These are phyloP conservation scores for Populus tomentosa DNA, from an alignment of 441 rosid genomes.

Conservation along the genomic window DNA sequence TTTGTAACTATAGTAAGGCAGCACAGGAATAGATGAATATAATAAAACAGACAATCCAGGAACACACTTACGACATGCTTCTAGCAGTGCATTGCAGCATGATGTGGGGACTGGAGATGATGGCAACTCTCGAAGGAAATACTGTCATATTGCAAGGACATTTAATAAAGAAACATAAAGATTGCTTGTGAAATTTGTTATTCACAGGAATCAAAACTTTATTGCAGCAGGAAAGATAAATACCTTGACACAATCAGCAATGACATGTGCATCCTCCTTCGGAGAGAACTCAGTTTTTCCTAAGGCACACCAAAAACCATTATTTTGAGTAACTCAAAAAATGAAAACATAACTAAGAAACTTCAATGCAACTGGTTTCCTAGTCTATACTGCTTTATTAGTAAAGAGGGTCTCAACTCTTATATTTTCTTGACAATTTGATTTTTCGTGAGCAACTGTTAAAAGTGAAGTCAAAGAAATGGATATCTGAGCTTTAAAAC, in stretches of 20 bases:
- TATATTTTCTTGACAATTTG: slow-evolving; percentile 5
- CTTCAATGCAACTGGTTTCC: slow-evolving; percentile 12
- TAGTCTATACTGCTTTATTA: slow-evolving; percentile 6
- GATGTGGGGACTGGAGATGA: slow-evolving; percentile 99
- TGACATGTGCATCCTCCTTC: slow-evolving; percentile 85
- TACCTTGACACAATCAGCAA: slow-evolving; percentile 98
- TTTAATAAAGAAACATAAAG: slow-evolving; percentile 20
- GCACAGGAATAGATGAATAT: slow-evolving; percentile 13
- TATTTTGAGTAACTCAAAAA: slow-evolving; percentile 1
- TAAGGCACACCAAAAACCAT: slow-evolving; percentile 32
- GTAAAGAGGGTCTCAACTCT: not conserved
- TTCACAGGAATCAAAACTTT: slow-evolving; percentile 13
- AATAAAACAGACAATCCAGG: slow-evolving; percentile 5
- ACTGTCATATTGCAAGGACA: slow-evolving; percentile 47
- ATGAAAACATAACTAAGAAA: not conserved
- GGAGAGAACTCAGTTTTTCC: slow-evolving; percentile 73
- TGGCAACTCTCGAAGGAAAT: slow-evolving; percentile 91
- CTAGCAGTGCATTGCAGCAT: slow-evolving; percentile 93
- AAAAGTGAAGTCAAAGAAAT: not conserved
- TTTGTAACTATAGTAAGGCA: not conserved
- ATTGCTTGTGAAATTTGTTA: slow-evolving; percentile 7
- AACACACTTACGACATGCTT: slow-evolving; percentile 85
- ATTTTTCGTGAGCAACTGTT: not conserved
- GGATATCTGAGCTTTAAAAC: not conserved
- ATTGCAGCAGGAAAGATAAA: slow-evolving; percentile 15